Evolutionary conservation across 2,329 filamentous ascomycete genomes (phyloP).

Genomic region (Didymella pomorum): DNA sequence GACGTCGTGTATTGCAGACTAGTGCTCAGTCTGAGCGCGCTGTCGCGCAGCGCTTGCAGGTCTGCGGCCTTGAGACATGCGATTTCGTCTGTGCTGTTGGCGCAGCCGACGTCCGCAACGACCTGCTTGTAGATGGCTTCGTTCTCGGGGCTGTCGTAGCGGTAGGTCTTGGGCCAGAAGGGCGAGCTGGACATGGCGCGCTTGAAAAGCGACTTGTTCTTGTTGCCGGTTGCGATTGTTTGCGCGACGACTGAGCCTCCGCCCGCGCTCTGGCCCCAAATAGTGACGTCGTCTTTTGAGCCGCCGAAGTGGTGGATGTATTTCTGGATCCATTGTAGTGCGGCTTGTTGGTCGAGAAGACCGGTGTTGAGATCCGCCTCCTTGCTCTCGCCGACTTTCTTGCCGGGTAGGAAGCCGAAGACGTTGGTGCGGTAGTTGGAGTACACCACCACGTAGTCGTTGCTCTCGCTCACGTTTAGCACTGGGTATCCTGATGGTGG

Average conservation of each 20-base stretch:
- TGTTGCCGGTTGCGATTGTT: constrained; percentile 58
- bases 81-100: constrained; percentile 52
- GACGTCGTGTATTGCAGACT: constrained; percentile 63
- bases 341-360: constrained; percentile 61
- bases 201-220: constrained; percentile 56
- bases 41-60: constrained; percentile 62
- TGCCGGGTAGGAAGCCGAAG: constrained; percentile 63
- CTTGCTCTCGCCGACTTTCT: constrained; percentile 55
- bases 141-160: constrained; percentile 59
- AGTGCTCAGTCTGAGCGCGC: constrained; percentile 58
- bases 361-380: constrained; percentile 61
- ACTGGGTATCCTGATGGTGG: constrained; percentile 66
- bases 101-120: constrained; percentile 59
- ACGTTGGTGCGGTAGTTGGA: constrained; percentile 66
- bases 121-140: constrained; percentile 61
- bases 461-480: constrained; percentile 61
- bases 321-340: constrained; percentile 62
- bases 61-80: constrained; percentile 64
- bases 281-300: constrained; percentile 60
- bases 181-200: constrained; percentile 63
- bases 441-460: constrained; percentile 62
- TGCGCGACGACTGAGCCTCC: constrained; percentile 63
- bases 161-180: constrained; percentile 68
- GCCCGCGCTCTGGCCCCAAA: constrained; percentile 65
- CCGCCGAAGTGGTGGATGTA: constrained; percentile 64